Evolutionary conservation across 1,284 basidiomycete genomes (phyloP), one percentile per base, ranked within the genome.

Genomic region (Puccinia polysora): DNA sequence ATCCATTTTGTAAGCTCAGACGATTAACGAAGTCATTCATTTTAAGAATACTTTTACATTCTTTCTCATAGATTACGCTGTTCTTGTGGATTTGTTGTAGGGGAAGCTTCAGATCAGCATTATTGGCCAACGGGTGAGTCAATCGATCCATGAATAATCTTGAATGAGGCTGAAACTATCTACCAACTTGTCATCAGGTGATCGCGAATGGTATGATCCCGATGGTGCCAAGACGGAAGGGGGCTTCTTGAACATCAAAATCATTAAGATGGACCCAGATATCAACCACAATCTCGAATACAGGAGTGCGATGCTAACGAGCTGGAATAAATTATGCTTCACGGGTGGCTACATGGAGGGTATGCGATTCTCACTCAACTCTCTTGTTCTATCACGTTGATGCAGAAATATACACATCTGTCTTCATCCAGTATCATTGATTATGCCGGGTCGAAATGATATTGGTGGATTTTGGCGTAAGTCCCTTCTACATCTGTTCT

Each of bases 161-260:
- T 40, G 7, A 32, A 65, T 40, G 15, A 55, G 36, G n/a, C 30
- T 45, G 7, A 45, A 49, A 32, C 20, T 12, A 50, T 53, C 18
- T n/a, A 28, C 18, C 52, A 18, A 6, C 5, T 32, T n/a, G 7
- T 20, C 14, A 23, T 36, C 65, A 53, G 49, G 60, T 38, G 65
- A 72, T 23, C 50, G 49, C 30, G 79, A 80, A 72, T 80, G 78
- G 78, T 80, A 80, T 74, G 76, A 77, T 47, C 79, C 79, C n/a
- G 76, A 75, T 14, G 79, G 75, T 0, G 76, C 79, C 20, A 78
- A 76, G 34, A 80, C 79, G 1, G 30, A 55, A 1, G 73, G 76
- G 14, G 79, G 79, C 2, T 67, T 73, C 25, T 74, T 80, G 10
- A 74, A 75, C 43, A 76, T 80, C 53, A 78, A 75, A 4, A 74